Base-by-base conservation (phyloP, 768 basidiomycete genomes). In the Tricholoma saponaceum region DNA sequence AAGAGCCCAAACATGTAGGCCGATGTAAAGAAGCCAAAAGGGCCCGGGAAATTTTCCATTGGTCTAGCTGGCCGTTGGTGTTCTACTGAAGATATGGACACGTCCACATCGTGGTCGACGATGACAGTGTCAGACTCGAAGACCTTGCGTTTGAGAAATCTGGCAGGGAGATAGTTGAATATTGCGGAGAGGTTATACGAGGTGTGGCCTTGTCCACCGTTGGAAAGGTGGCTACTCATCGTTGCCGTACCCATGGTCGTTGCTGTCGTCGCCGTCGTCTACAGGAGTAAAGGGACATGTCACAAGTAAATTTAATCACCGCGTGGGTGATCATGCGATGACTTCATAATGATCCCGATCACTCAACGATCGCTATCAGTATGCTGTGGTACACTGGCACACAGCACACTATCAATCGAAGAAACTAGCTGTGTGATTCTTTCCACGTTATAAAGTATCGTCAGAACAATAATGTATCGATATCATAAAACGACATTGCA, bases 11-110 rank as follows among this genome's bases (percentile, higher is more conserved):
- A 59, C 61, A 87, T 82, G 67, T 92, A 92, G 1, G 85, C 81
- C 14, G 88, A 90, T 0, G 85, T 86, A 56, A 89, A 75, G 74
- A 92, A 91, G 0, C 79, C 84, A 80, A 83, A 87, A 0, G 85
- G 86, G 0, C 26, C 47, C n/a, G 28, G 47, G 14, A 49, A 49
- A 23, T 14, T 22, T 2, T 25, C 5, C 13, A n/a, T 28, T 2
- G 26, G 47, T 16, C 1, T 14, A 28, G 16, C 25, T 16, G 16
- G 26, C 8, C 8, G 44, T 25, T 28, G 25, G 47, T 9, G 47
- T n/a, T 46, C 44, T 46, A 23, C 22, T 46, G 26, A 28, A 10
- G 47, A 3, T 22, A 28, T 49, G 3, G 47, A 18, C 2, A 9
- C 9, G 47, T 50, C 44, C 5, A 46, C 44, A 46, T 23, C n/a